Base-by-base conservation (phyloP, 2,329 filamentous ascomycete genomes). In the Calcarisporium arbuscula region DNA sequence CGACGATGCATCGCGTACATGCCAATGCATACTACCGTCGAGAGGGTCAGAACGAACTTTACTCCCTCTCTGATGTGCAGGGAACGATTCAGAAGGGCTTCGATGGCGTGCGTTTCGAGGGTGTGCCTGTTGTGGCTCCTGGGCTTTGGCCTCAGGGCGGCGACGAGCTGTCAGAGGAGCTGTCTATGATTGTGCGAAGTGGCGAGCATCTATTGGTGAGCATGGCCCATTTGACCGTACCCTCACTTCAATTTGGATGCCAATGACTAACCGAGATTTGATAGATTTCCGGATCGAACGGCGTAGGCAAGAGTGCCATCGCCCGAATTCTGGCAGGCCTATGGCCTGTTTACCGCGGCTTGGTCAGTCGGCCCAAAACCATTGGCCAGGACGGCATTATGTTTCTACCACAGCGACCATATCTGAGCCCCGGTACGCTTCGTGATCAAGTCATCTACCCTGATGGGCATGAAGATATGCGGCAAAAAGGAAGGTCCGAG, bases 371-470 rank as follows among this genome's bases (percentile, higher is more conserved):
- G 2, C 90, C 92, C 4, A 86, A 92, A 52, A 73, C 67, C 25
- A 75, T 77, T 27, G 88, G 88, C 25, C 73, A 82, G 42, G 90
- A 96, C 45, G 92, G 92, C 39, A 94, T 98, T 64, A 96, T 98
- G 89, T 96, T 98, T 63, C 72, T 98, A 9, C 92, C 92, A 0
- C 92, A 98, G 58, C 75, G 90, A 12, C 88, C 90, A 0, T 96
- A 96, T 52, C 75, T 96, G 21, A 90, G 82, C 56, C 84, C 90
- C 16, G 92, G 92, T 22, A 96, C 92, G 2, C 70, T 96, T 8
- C 82, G 92, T 18, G 94, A 98, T 51, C 94, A 98, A 63, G 87
- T 98, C 51, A 95, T 96, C 54, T 98, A 98, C 49, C 92, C 92
- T 0, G 88, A 98, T 50, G 90, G 87, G 6, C 90, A 94, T 54